Base-by-base conservation (phyloP, 179 eudicot species). In the Camellia oleifera region DNA sequence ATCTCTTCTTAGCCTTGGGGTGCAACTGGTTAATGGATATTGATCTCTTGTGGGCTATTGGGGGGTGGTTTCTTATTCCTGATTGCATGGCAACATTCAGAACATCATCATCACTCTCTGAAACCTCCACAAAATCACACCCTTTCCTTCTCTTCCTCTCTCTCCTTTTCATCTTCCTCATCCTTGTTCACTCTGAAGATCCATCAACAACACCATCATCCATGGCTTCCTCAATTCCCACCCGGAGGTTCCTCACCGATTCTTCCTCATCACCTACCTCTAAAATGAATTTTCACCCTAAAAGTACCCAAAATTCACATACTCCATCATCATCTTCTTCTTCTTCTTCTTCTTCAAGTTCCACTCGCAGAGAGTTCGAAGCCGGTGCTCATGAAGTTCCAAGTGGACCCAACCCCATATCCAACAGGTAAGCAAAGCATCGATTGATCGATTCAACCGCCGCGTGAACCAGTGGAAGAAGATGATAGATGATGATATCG, bases 381-480 rank as follows among this genome's bases (percentile, higher is more conserved):
- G 89, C 81, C 13, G 83, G 80, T 15, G 92, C 91, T 18, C 98
- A 94, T 83, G 98, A 92, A 86, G 98, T 94, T 69, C 98, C 98
- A 17, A 94, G 97, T 61, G 98, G 98, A 23, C 98, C 98, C 4
- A 94, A 94, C 84, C 98, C 98, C 6, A 92, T 92, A 67, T 88
- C 91, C 5, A 94, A 94, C 81, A 79, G 87, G 84, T 83, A 77
- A 86, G 71, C 58, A 2, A 54, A 40, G 8, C 14, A 0, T 32
- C 56, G 48, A 6, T 15, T 1, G 63, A 32, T 32, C 40, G 40
- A 32, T 32, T 32, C 40, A 32, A 32, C 40, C 23, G 26, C 66
- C 15, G 65, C 14, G 23, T 10, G 62, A 26, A 26, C 58, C 17
- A 46, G 62, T 17, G 46, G 73, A 20, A 44, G 68, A 64, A 6